phyloP scores from a whole-genome alignment of 768 basidiomycete genomes.

The Trametes maxima region DNA sequence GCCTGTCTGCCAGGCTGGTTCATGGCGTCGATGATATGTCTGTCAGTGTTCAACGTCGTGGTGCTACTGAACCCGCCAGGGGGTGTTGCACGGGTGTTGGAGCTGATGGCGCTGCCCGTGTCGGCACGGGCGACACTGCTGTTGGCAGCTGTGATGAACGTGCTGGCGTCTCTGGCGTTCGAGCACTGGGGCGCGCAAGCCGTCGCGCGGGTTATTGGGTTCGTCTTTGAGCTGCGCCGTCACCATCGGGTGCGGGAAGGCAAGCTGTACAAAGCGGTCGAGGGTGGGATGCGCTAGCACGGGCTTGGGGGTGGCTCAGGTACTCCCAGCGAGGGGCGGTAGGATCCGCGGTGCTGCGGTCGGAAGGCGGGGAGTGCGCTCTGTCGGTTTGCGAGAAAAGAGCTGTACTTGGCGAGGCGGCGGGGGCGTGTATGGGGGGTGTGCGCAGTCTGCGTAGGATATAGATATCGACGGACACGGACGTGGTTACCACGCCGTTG shows the following conservation, averaged over 20 bases:
- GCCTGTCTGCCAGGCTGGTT: slow-evolving; percentile 52
- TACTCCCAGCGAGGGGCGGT: neutral
- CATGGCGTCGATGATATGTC: slow-evolving; percentile 70
- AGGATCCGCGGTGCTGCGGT: slow-evolving; percentile 11
- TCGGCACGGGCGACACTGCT: slow-evolving; percentile 73
- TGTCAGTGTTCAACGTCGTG: slow-evolving; percentile 74
- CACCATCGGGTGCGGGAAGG: slow-evolving; percentile 59
- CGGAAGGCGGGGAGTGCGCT: neutral
- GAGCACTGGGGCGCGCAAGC: slow-evolving; percentile 74
- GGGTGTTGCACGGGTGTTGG: slow-evolving; percentile 60
- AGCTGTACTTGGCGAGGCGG: neutral
- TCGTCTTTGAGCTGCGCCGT: slow-evolving; percentile 43
- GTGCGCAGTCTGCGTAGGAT: neutral
- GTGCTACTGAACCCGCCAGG: slow-evolving; percentile 75
- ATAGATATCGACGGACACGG: neutral
- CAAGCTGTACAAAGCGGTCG: slow-evolving; percentile 85
- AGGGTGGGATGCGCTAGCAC: slow-evolving; percentile 59
- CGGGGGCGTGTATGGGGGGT: neutral
- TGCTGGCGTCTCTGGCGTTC: slow-evolving; percentile 67
- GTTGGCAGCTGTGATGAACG: slow-evolving; percentile 66
- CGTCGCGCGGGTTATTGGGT: slow-evolving; percentile 58
- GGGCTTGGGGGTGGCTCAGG: neutral
- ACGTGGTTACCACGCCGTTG: neutral
- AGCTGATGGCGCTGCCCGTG: slow-evolving; percentile 74
- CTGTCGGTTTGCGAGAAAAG: neutral